Evolutionary conservation across 805 yeast species (phyloP), one percentile per base, ranked within the genome.

Genomic region (Candida corydali): DNA sequence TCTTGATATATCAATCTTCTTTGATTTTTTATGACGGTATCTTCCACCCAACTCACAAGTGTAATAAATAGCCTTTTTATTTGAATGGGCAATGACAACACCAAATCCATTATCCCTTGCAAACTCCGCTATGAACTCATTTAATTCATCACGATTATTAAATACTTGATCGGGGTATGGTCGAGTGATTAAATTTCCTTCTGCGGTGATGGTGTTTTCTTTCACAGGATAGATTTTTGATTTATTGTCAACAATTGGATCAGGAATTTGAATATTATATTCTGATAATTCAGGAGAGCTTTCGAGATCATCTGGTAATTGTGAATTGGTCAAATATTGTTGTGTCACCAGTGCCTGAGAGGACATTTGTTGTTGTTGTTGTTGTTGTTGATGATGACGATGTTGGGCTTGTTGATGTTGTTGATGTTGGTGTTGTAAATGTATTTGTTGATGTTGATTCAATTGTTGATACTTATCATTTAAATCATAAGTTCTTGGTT

Each of bases 11-110:
- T 50, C 54, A 40, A 22, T 23, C 42, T 54, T 50, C 29, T 57
- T 54, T 12, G 56, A 52, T 40, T 71, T 69, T 50, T 74, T 74
- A 46, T 73, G 76, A 39, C 80, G 59, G 49, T 75, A 75, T 17
- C 71, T 59, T 17, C 80, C 80, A 30, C 80, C 80, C 30, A 75
- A 56, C 51, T 75, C 79, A 51, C 80, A 75, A 8, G 79, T 75
- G 52, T 73, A 75, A 52, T 75, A 75, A 41, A 75, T 75, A 24
- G 80, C 80, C 51, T 75, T 75, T 42, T 65, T 68, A 52, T 75
- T 75, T 24, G 78, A 73, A 54, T 75, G 79, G 18, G 79, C 77
- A 51, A 75, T 75, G 15, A 76, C 80, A 32, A 75, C 75, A 4
- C 79, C 79, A 56, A 75, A 75, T 34, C 76, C 78, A 47, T 75